Evolutionary conservation across 2,329 filamentous ascomycete species (phyloP).

Genomic region (Fulvia fulva): DNA sequence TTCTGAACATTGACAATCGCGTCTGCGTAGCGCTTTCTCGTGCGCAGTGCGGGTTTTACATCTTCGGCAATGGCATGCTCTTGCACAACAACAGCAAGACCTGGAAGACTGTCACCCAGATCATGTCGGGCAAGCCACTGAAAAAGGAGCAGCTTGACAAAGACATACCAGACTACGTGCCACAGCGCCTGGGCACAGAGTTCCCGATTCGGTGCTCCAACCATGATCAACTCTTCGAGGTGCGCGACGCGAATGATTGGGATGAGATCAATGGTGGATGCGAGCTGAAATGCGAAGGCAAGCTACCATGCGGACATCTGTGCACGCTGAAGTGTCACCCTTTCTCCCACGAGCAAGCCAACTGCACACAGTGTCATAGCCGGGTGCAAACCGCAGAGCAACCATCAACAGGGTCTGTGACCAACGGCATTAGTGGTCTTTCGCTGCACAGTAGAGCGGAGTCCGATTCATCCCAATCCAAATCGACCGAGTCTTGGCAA

Average conservation of each 20-base stretch:
- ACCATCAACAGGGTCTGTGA: background rate
- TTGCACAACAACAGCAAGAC: slow-evolving; percentile 30
- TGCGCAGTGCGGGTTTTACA: slow-evolving; percentile 73
- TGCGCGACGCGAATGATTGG: slow-evolving; percentile 52
- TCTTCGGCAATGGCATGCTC: slow-evolving; percentile 72
- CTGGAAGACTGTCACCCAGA: slow-evolving; percentile 29
- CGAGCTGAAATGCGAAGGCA: slow-evolving; percentile 42
- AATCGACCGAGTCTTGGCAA: slow-evolving; percentile 13
- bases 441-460: background rate
- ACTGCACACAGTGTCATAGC: slow-evolving; percentile 27
- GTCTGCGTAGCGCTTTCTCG: slow-evolving; percentile 63
- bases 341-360: slow-evolving; percentile 34
- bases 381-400: background rate
- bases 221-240: slow-evolving; percentile 21
- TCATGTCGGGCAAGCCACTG: slow-evolving; percentile 24
- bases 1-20: slow-evolving; percentile 63
- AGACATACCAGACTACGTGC: slow-evolving; percentile 15
- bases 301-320: slow-evolving; percentile 49
- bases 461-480: background rate
- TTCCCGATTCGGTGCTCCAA: slow-evolving; percentile 28
- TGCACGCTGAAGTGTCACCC: slow-evolving; percentile 53
- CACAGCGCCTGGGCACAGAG: slow-evolving; percentile 22
- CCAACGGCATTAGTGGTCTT: background rate
- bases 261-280: slow-evolving; percentile 52
- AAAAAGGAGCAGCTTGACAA: slow-evolving; percentile 10